Evolutionary conservation across 352 stramenopile genomes (phyloP), one percentile per base, ranked within the genome.

Genomic region (Phytophthora fragariae): DNA sequence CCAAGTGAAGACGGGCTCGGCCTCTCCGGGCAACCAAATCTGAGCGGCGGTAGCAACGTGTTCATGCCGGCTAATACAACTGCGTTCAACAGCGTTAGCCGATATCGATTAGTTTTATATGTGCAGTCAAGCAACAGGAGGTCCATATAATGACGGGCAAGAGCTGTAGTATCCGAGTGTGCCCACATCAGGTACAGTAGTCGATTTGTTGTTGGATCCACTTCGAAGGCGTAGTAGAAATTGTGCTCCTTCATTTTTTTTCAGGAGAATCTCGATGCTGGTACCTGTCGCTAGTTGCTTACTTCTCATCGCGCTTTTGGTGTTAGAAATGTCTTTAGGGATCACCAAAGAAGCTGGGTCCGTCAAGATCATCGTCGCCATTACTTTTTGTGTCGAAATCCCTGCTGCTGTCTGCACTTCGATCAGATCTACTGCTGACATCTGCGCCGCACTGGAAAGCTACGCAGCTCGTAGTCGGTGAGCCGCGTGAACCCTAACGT

Each of bases 101-200:
- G n/a, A 54, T 67, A 44, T 14, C 17, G 24, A 27, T 72, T 67
- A 7, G 65, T 62, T 15, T 72, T 67, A 37, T 72, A 67, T 4
- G 57, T 72, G 39, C 57, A 72, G 39, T 66, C 65, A 1, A 72
- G n/a, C 24, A 62, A 35, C 33, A 72, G 1, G 9, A 72, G 6
- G 7, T 50, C 50, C 58, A 72, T 63, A 21, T 47, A 62, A 9
- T 62, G 10, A 4, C n/a, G 49, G 15, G 57, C 35, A 1, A 72
- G 15, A 15, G 49, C 31, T 10, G 41, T 54, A 0, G 50, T 66
- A 6, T 56, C 17, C 2, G 57, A 57, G 52, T 72, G 58, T 3
- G 58, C 49, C 65, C 65, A 66, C 9, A 72, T 46, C 6, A 72
- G 35, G 21, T 72, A 72, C 2, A 9, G 62, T 5, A 72, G 15